These are phyloP conservation scores for Euphrasia arctica DNA, from an alignment of 305 asterid species.

Conservation along the genomic window DNA sequence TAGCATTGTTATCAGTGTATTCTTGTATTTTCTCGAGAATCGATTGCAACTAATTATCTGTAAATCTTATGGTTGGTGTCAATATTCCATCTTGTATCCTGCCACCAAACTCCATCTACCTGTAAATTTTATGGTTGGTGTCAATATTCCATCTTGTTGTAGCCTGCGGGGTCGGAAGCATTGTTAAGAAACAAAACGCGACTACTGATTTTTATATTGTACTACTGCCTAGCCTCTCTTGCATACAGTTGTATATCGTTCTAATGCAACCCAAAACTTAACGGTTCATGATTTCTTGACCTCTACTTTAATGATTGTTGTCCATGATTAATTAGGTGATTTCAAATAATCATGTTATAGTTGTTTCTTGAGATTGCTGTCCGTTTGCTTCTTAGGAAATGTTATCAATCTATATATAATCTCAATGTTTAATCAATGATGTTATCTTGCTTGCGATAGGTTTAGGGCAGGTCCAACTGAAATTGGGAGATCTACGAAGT, in stretches of 20 bases:
- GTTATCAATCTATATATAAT: not conserved
- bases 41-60: conserved; percentile 2
- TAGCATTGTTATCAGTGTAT: not conserved
- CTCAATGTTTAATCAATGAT: conserved; percentile 15
- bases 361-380: conserved; percentile 18
- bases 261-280: conserved; percentile 18
- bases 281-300: conserved; percentile 17
- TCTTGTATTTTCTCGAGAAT: not conserved
- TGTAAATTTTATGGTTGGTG: conserved; percentile 11
- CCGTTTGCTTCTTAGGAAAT: conserved; percentile 4
- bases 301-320: conserved; percentile 13
- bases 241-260: conserved; percentile 2
- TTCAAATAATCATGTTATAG: conserved; percentile 6
- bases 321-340: conserved; percentile 10
- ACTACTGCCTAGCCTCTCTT: not conserved
- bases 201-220: conserved; percentile 12
- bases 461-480: conserved; percentile 95
- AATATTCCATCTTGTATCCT: not conserved
- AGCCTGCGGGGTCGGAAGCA: conserved; percentile 18
- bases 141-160: conserved; percentile 15
- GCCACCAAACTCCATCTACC: not conserved
- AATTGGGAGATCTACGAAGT: conserved; percentile 91
- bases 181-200: conserved; percentile 8
- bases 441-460: conserved; percentile 48
- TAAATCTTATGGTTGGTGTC: conserved; percentile 17